Evolutionary conservation across 257 asterid genomes (phyloP), one percentile per base, ranked within the genome.

Genomic region (Nicotiana noctiflora): DNA sequence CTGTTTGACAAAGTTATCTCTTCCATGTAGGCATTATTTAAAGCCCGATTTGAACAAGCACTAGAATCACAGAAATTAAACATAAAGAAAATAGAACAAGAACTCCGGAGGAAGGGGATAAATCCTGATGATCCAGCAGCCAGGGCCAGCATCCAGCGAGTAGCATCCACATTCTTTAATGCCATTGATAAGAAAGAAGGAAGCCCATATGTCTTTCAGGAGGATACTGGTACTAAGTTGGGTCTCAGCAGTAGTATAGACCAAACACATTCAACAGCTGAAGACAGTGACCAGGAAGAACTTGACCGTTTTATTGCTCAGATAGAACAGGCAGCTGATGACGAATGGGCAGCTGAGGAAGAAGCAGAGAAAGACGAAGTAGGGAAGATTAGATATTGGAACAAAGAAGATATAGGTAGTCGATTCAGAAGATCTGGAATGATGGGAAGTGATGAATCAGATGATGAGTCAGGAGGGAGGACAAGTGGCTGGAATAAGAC

Each of bases 71-170:
- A 94, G 88, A 96, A 94, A 81, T 88, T 94, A 21, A 96, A 96
- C 89, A 96, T 96, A 78, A 94, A 96, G 93, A 93, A 96, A 85
- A 85, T 81, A 9, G 99, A 96, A 83, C 99, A 94, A 82, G 97
- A 92, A 81, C 98, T 96, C 46, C 91, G 98, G 25, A 83, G 97
- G 81, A 96, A 89, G 82, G 99, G 99, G 81, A 87, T 94, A 66
- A 96, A 94, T 86, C 99, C 98, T 7, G 97, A 94, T 18, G 99
- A 94, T 82, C 98, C 99, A 17, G 97, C 92, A 65, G 98, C 98
- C 80, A 90, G 94, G 94, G 99, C 98, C 81, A 96, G 99, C 90
- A 96, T 96, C 85, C 98, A 90, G 86, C 90, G 98, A 84, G 98
- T 94, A 85, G 99, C 99, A 74, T 91, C 95, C 77, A 96, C 97